Base-by-base conservation (phyloP, 768 basidiomycete genomes). In the Phaeolepiota aurea region DNA sequence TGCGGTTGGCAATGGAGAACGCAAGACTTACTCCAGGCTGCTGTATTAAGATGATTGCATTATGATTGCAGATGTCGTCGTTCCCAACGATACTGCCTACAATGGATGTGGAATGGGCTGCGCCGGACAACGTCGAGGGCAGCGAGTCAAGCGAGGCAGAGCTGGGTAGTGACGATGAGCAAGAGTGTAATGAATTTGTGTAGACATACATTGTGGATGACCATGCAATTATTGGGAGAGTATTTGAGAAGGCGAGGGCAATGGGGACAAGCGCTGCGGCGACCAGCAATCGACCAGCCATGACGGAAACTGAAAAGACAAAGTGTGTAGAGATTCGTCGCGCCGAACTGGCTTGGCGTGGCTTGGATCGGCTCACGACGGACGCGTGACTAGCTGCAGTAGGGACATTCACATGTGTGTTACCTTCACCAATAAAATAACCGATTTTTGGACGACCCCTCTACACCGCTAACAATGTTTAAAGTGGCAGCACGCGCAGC, bases 141-240 rank as follows among this genome's bases (percentile, higher is more conserved):
- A 78, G 58, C 20, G 49, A 53, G 44, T 66, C 63, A 37, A 84
- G 67, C 18, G 62, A 55, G 48, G 58, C 57, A 35, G 75, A 77
- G 44, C 82, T 84, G 7, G 33, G 46, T 3, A 25, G 30, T 32
- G 41, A 32, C 40, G n/a, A 14, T 15, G 11, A 37, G 16, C 41
- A 37, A 18, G 16, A 16, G 25, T 34, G 19, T 3, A 7, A 19
- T 18, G 38, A 40, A 2, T 21, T 5, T 37, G 23, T 36, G 15
- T 3, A 11, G 15, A 45, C 49, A n/a, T 54, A 83, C 85, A 66
- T 69, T 32, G 71, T 63, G 16, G 82, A 83, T 1, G 84, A 76
- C 85, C 87, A 88, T 9, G 76, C 74, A 2, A 88, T 57, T 11
- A 87, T 53, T 5, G 86, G 86, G 3, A 65, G 56, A 0, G 83